phyloP scores from a whole-genome alignment of 768 basidiomycete genomes.

The Mrakia blollopis region DNA sequence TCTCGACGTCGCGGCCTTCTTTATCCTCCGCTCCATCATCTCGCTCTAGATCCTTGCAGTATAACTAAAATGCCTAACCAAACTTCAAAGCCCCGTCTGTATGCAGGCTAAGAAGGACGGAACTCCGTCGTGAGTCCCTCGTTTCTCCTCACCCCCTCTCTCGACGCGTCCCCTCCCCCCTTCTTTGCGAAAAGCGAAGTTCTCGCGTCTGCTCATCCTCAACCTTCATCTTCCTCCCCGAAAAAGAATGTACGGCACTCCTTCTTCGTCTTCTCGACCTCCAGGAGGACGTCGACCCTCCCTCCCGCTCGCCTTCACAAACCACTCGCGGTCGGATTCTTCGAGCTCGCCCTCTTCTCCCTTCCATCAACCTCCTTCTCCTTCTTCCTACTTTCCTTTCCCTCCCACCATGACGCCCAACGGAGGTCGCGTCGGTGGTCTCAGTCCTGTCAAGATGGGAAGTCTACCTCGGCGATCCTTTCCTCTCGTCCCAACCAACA shows the following conservation, averaged over 20 bases:
- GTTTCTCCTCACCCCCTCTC: neutral
- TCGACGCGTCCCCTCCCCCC: neutral
- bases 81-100: no score
- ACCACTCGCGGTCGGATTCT: neutral
- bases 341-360: neutral
- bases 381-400: neutral
- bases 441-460: neutral
- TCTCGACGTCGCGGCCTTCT: no score
- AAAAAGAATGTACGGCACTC: neutral
- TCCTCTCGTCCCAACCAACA: neutral
- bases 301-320: neutral
- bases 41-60: no score
- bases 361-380: neutral
- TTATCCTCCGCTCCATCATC: no score
- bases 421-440: neutral
- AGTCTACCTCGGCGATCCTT: neutral
- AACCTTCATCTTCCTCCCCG: neutral
- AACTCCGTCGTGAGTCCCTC: neutral
- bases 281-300: neutral
- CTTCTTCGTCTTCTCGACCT: neutral
- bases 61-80: no score
- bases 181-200: neutral
- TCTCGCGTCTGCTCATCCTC: neutral
- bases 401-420: neutral
- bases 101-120: neutral